A percentile compares a stretch with the other conserved stretches of the same genome.
Evolutionary conservation across 495 filamentous ascomycete species (phyloP).

Genomic region (Penicillium daleae): DNA sequence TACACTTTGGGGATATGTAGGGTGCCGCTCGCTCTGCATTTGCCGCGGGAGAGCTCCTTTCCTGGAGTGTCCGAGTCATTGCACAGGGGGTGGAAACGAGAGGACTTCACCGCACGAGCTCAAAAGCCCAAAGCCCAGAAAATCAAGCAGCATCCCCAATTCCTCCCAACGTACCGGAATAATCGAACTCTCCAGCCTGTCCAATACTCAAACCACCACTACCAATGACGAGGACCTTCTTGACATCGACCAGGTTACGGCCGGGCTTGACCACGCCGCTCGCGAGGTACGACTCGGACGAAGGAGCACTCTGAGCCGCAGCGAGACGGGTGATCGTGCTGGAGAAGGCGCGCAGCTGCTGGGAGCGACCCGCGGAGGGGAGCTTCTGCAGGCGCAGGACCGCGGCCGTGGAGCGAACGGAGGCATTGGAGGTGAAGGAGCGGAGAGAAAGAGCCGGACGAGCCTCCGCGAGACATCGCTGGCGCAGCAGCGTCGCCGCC

Average conservation of each 20-base stretch:
- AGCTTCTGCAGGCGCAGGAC: constrained; percentile 47
- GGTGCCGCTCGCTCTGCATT: constrained; percentile 7
- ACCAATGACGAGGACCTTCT: constrained; percentile 93
- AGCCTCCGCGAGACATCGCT: constrained; percentile 49
- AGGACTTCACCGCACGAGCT: neutral
- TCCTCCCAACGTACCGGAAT: constrained; percentile 69
- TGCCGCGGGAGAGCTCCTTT: constrained; percentile 14
- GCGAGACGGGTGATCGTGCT: constrained; percentile 44
- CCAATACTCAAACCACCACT: constrained; percentile 95
- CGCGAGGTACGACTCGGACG: constrained; percentile 83
- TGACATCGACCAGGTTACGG: constrained; percentile 80
- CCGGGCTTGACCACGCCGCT: constrained; percentile 80
- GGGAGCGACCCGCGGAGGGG: constrained; percentile 41
- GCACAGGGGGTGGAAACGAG: constrained; percentile 1
- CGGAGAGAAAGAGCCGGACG: constrained; percentile 46
- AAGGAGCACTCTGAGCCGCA: constrained; percentile 68
- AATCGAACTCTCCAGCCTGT: constrained; percentile 97
- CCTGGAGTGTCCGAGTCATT: constrained; percentile 7
- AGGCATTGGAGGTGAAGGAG: constrained; percentile 45
- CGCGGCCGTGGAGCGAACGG: constrained; percentile 40
- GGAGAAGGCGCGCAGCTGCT: constrained; percentile 53
- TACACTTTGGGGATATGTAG: neutral
- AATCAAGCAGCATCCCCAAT: neutral
- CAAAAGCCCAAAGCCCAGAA: neutral
- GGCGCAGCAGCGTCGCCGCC: constrained; percentile 50